Conservation (phyloP, 805 yeast genomes). For the Candida krabiensis region DNA sequence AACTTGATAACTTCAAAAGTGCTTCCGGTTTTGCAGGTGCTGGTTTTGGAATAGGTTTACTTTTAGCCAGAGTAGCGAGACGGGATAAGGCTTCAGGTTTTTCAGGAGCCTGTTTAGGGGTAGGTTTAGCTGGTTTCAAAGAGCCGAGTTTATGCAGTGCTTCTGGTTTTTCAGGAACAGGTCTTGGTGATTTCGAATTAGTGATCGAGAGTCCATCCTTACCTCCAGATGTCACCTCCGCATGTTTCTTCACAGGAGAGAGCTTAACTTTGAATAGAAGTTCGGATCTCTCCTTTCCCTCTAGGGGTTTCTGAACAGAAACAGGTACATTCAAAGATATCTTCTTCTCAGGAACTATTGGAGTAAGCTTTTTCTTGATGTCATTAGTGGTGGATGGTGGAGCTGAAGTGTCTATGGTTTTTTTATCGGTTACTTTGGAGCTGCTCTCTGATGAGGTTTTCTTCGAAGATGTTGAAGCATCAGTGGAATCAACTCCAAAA, state of each 20-base stretch:
- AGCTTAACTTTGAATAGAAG: conserved; percentile 7
- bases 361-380: conserved; percentile 3
- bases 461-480: conserved; percentile 1
- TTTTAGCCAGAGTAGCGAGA: conserved; percentile 17
- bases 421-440: not conserved
- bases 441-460: not conserved
- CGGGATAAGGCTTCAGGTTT: conserved; percentile 31
- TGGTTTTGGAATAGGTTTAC: conserved; percentile 18
- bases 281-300: conserved; percentile 1
- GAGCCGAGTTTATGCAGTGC: conserved; percentile 12
- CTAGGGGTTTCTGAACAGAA: not conserved
- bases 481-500: not conserved
- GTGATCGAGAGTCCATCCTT: not conserved
- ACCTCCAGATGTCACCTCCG: not conserved
- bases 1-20: conserved; percentile 10
- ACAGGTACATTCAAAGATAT: not conserved
- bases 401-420: not conserved
- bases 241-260: conserved; percentile 11
- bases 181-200: conserved; percentile 1
- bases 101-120: conserved; percentile 9
- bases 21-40: conserved; percentile 30
- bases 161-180: conserved; percentile 13
- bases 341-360: conserved; percentile 1
- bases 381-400: not conserved
- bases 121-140: conserved; percentile 20